Evolutionary conservation across 345 rosid genomes (phyloP), one percentile per base, ranked within the genome.

Genomic region (Capsella bursapastoris): DNA sequence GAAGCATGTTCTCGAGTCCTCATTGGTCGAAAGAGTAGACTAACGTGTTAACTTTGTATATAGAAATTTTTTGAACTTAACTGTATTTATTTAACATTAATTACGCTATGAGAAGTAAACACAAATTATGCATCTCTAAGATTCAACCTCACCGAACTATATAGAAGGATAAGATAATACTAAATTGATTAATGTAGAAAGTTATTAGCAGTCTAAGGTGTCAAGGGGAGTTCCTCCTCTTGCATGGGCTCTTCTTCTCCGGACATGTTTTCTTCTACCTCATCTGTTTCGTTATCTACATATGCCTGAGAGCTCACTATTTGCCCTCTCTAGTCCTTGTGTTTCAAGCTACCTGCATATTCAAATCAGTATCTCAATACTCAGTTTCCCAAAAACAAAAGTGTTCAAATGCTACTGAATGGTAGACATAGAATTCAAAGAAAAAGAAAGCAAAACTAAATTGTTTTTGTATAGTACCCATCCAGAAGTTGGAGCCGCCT

Each of bases 301-400:
- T 92, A 92, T 35, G 83, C 92, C 80, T 92, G 96, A 31, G 97
- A 92, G 79, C 97, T 87, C 76, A 92, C 90, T 62, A 90, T 86
- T 77, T 88, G 90, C 56, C 97, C 97, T 1, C 80, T 82, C 74
- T 90, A 80, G 76, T 92, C 96, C 76, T 92, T 92, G 79, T 92
- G 97, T 80, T 92, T 92, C 65, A 90, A 81, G 75, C 89, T 91
- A 48, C 97, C 97, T 88, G 86, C 72, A 70, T 80, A 68, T 53
- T 78, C 48, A 62, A 56, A 0, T 52, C 4, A 35, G 22, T 22
- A 9, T 18, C 15, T 32, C 15, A 31, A 31, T 47, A 64, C 41
- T 16, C 57, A 3, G 9, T 32, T 50, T 14, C 13, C 13, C 61
- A 40, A 6, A 3, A 5, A 5, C 1, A 14, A 10, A n/a, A 56